Percentiles rank a stretch among this genome's conserved stretches.
Evolutionary conservation across 768 basidiomycete genomes (phyloP).

Genomic region (Amanita subjunquillea): DNA sequence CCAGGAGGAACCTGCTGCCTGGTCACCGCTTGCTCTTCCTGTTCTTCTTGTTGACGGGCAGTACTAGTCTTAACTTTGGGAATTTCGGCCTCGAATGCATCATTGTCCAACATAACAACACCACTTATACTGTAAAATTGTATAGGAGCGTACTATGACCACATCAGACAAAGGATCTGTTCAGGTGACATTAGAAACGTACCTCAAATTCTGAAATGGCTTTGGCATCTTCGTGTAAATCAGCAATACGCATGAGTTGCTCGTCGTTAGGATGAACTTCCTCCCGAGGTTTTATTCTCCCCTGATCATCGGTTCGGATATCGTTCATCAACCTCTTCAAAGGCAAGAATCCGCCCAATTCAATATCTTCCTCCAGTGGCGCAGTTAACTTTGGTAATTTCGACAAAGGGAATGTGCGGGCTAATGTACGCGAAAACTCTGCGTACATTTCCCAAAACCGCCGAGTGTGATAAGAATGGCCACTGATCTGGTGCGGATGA

Average conservation of each 20-base stretch:
- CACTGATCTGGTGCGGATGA: slow-evolving; percentile 22
- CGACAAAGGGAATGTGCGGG: slow-evolving; percentile 55
- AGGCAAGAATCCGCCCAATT: slow-evolving; percentile 82
- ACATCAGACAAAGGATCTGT: not conserved
- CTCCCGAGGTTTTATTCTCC: slow-evolving; percentile 16
- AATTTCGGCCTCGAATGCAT: slow-evolving; percentile 17
- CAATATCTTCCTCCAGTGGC: slow-evolving; percentile 83
- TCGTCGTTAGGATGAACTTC: slow-evolving; percentile 85
- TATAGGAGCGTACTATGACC: slow-evolving; percentile 30
- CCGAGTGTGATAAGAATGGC: slow-evolving; percentile 28
- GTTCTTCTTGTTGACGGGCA: not conserved
- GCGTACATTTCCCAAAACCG: slow-evolving; percentile 68
- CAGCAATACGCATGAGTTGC: slow-evolving; percentile 88
- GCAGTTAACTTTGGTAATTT: slow-evolving; percentile 46
- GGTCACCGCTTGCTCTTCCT: slow-evolving; percentile 8
- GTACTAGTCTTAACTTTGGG: slow-evolving; percentile 8
- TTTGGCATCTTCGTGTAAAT: slow-evolving; percentile 67
- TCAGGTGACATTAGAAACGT: slow-evolving; percentile 10
- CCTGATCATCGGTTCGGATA: slow-evolving; percentile 13
- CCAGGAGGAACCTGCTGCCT: slow-evolving; percentile 13
- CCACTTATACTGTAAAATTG: slow-evolving; percentile 20
- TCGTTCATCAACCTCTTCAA: slow-evolving; percentile 47
- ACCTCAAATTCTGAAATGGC: slow-evolving; percentile 52
- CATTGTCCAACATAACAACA: slow-evolving; percentile 22
- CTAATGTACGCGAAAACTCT: slow-evolving; percentile 53